Conservation (phyloP, 208 protist species). For the Vickermania ingenoplastis region DNA sequence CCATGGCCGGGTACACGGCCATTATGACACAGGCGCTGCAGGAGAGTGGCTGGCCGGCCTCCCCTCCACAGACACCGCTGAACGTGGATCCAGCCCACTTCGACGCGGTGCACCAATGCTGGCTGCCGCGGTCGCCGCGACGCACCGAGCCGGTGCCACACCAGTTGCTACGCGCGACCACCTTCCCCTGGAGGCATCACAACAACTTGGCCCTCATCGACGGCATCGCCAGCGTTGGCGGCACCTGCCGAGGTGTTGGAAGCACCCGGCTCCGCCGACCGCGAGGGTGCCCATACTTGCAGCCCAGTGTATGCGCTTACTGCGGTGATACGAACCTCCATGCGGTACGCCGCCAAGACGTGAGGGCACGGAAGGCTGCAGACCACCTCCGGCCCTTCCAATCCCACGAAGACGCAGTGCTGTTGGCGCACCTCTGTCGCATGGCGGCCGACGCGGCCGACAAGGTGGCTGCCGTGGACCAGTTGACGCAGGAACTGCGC, state of each 20-base stretch:
- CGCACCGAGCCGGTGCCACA: slow-evolving; percentile 14
- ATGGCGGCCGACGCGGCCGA: slow-evolving; percentile 51
- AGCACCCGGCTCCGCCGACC: slow-evolving; percentile 54
- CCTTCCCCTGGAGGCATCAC: slow-evolving; percentile 51
- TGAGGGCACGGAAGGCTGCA: slow-evolving; percentile 26
- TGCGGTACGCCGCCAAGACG: no score
- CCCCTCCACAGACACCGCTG: neutral
- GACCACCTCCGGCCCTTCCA: slow-evolving; percentile 37
- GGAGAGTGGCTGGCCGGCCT: neutral
- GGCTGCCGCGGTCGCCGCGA: neutral
- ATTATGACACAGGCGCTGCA: slow-evolving; percentile 8
- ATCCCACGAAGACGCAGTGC: slow-evolving; percentile 49
- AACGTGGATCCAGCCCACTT: neutral
- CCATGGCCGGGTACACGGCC: slow-evolving; percentile 26
- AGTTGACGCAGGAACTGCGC: slow-evolving; percentile 45
- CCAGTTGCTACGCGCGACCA: slow-evolving; percentile 19
- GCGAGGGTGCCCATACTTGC: no score
- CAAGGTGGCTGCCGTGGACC: slow-evolving; percentile 56
- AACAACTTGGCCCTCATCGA: slow-evolving; percentile 73
- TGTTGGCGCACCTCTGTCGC: slow-evolving; percentile 55
- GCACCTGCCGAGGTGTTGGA: slow-evolving; percentile 51
- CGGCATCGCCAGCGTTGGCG: slow-evolving; percentile 60
- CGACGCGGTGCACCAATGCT: neutral
- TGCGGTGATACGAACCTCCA: slow-evolving; percentile 49
- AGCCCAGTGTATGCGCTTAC: slow-evolving; percentile 29